phyloP scores from a whole-genome alignment of 2,329 filamentous ascomycete genomes.

The Trichoderma semiorbis region DNA sequence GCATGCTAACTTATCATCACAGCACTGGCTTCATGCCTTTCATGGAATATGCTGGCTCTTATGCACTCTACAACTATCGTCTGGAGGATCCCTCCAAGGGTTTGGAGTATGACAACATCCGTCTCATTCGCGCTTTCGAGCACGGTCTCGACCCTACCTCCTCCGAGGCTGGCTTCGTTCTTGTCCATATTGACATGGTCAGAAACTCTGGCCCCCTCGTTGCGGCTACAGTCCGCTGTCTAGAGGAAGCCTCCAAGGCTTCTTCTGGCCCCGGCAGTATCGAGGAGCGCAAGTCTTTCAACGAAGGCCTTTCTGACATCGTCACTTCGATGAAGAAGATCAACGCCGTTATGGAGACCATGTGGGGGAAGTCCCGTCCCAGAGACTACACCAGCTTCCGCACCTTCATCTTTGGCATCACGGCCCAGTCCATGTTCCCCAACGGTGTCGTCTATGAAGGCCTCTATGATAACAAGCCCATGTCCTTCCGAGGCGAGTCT shows the following conservation, averaged over 20 bases:
- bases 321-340: slow-evolving; percentile 61
- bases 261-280: slow-evolving; percentile 28
- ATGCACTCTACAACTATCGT: slow-evolving; percentile 66
- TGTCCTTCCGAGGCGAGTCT: slow-evolving; percentile 85
- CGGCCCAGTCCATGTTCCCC: slow-evolving; percentile 89
- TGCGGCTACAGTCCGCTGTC: slow-evolving; percentile 63
- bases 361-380: slow-evolving; percentile 89
- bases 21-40: slow-evolving; percentile 79
- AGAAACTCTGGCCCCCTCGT: slow-evolving; percentile 77
- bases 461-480: slow-evolving; percentile 63
- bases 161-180: slow-evolving; percentile 92
- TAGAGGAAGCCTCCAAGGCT: slow-evolving; percentile 48
- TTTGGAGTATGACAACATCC: slow-evolving; percentile 64
- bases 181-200: slow-evolving; percentile 95
- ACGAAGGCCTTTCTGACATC: slow-evolving; percentile 60
- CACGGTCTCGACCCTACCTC: slow-evolving; percentile 80
- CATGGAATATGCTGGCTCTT: slow-evolving; percentile 77
- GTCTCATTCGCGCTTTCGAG: slow-evolving; percentile 88
- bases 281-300: slow-evolving; percentile 54
- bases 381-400: slow-evolving; percentile 84
- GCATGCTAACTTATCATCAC: background rate
- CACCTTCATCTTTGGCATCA: slow-evolving; percentile 96
- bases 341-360: slow-evolving; percentile 78
- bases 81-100: slow-evolving; percentile 54
- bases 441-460: slow-evolving; percentile 88